Base-by-base conservation (phyloP, 2,329 filamentous ascomycete species). In the Ceratocystis papillata region DNA sequence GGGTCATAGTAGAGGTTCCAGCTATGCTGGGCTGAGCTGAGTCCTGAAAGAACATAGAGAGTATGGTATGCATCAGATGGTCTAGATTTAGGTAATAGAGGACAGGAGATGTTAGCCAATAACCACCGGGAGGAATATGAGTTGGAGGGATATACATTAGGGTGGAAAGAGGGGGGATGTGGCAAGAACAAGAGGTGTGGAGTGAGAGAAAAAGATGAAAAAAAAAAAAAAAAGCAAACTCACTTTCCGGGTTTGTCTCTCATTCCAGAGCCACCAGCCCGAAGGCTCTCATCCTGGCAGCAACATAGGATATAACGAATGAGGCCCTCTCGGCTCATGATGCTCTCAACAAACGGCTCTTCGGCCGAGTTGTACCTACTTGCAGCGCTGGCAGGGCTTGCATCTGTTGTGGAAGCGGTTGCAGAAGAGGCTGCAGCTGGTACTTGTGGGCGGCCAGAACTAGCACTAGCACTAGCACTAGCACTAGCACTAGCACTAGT, bases 171-270 rank as follows among this genome's bases (percentile, higher is more conserved):
- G 55, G 46, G 17, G 17, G 50, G 12, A 44, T 8, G 28, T 55
- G 6, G 22, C 50, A 17, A 53, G 50, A 10, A 63, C 37, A 20
- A 37, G 28, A 69, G 66, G 22, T 22, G 22, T 22, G 30, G 63
- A 68, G 41, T 8, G 20, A 53, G 53, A 30, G 8, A 12, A 48
- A 60, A 65, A 66, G 63, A 41, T 41, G 37, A 41, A 15, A 22
- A 28, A 22, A 65, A 57, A 41, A 30, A 28, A 44, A 44, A 45
- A 22, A 4, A 61, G 50, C 25, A 66, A 64, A 81, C 87, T 77
- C 80, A 91, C 86, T 91, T 91, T 75, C 88, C 87, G 15, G 94
- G 94, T 77, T 99, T 99, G 76, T 99, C 94, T 72, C 92, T 83
- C 75, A 99, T 79, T 0, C 94, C 94, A 65, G 93, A 61, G 12